Evolutionary conservation across 2,329 filamentous ascomycete species (phyloP), one percentile per base, ranked within the genome.

Genomic region (Monilinia polystroma): DNA sequence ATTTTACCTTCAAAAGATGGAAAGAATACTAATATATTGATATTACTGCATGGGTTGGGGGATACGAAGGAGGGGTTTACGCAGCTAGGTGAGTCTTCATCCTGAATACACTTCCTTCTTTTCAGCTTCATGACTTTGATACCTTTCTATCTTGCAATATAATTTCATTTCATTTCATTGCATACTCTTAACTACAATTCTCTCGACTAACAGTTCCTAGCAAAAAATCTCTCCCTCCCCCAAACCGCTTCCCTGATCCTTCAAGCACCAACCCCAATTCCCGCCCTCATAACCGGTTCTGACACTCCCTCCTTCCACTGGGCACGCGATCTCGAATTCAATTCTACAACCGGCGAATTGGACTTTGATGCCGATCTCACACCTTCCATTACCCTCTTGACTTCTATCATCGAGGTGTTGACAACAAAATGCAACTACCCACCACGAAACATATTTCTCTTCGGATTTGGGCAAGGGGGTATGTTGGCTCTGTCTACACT

Each of bases 11-110:
- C 72, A 56, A 73, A 69, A 67, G 74, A 66, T 64, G 63, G 79
- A 65, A 78, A 81, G 26, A 76, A 79, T 5, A 77, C 84, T 29
- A 90, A 90, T 75, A 78, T 90, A 69, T 83, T 91, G 54, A 78
- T 91, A 73, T 83, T 91, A 45, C 83, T 91, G 5, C 89, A 91
- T 75, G 88, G 88, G 68, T 81, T 91, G 23, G 89, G 89, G 59
- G 89, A 91, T 75, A 86, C 82, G 16, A 80, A 86, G 60, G 72
- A 76, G 26, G 80, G 85, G 45, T 90, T 90, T 76, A 82, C 82
- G 35, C 79, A 77, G 26, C 84, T 91, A 45, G 87, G 59, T 68
- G 56, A 49, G 64, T 35, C 10, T 3, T 35, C 14, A 49, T 32
- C 43, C 45, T 35, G n/a, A 14, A 10, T n/a, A 10, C 10, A n/a